Evolutionary conservation across 2,329 filamentous ascomycete species (phyloP), one percentile per base, ranked within the genome.

Genomic region (Boeremia lycopersici): DNA sequence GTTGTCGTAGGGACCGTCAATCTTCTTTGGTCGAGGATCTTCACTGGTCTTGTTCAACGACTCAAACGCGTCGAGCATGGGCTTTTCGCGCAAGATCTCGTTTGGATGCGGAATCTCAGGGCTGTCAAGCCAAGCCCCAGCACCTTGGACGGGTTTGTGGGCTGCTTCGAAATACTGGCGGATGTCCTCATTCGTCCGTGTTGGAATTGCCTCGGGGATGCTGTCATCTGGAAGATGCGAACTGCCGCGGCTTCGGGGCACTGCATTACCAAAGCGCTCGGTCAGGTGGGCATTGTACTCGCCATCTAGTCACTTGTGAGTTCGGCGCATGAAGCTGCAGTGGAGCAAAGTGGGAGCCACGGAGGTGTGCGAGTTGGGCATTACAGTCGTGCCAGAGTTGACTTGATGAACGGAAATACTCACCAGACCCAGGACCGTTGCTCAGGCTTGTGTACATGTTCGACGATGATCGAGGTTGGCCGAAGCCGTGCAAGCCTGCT

Each of bases 41-140:
- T 67, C 56, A 4, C 57, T 45, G 4, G 65, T 29, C n/a, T 68
- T 57, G 26, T 73, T 56, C 8, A 73, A 62, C 4, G n/a, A 17
- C 17, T 59, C 35, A 15, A 29, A 57, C 8, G 26, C 59, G 29
- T 12, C 33, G 13, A 49, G 48, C 13, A 30, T n/a, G 2, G 47
- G 31, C n/a, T 53, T 38, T 7, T 45, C 35, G 13, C 48, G 39
- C 8, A 72, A 71, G 7, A 89, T 77, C 65, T 89, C 87, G 0
- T 67, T 68, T 0, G 79, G 60, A 0, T 75, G 78, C 0, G 87
- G 86, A 1, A 88, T 67, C 51, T 88, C 86, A 0, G 85, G 80
- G 34, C 65, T 66, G 8, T 64, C 26, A 2, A 73, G 48, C 72
- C 72, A 75, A 6, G 57, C 9, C 3, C 68, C 69, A 12, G 53